Base-by-base conservation (phyloP, 805 yeast species). In the Maudiozyma bulderi region DNA sequence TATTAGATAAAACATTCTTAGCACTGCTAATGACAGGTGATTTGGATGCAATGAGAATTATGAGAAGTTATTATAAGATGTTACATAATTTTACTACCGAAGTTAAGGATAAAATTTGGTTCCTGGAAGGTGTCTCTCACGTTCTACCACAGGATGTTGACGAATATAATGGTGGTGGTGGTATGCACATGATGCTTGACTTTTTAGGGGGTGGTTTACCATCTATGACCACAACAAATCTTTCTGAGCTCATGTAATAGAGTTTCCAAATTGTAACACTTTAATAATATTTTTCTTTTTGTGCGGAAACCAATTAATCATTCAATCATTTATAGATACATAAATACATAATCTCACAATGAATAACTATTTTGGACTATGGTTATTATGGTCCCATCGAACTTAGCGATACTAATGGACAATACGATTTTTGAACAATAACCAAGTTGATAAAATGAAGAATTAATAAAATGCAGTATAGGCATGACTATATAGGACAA, bases 71-170 rank as follows among this genome's bases (percentile, higher is more conserved):
- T 70, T 90, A 90, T 69, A 81, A 85, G 49, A 69, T 90, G 50
- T 74, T 90, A 44, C 72, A 95, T 55, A 81, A 84, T 13, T 90
- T 85, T 64, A 86, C 95, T 0, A 79, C 82, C 35, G 95, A 86
- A 59, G 84, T 86, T 84, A 86, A 85, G 63, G 93, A 89, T 58
- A 78, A 78, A 57, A 95, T 90, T 14, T 90, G 97, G 97, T 89
- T 90, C 57, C 72, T 90, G 54, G 95, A 90, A 66, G 97, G 97
- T 4, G 93, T 88, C 2, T 79, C 93, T 5, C 80, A 82, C 48
- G 95, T 89, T 0, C 72, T 90, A 44, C 96, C 96, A 0, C 95
- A 83, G 9, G 95, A 89, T 64, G 95, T 87, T 48, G 96, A 90
- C 57, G 88, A 84, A 58, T 85, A 86, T 60, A 81, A 90, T 11